Evolutionary conservation across 2,329 filamentous ascomycete genomes (phyloP).

Genomic region (Pseudocercospora ulei): DNA sequence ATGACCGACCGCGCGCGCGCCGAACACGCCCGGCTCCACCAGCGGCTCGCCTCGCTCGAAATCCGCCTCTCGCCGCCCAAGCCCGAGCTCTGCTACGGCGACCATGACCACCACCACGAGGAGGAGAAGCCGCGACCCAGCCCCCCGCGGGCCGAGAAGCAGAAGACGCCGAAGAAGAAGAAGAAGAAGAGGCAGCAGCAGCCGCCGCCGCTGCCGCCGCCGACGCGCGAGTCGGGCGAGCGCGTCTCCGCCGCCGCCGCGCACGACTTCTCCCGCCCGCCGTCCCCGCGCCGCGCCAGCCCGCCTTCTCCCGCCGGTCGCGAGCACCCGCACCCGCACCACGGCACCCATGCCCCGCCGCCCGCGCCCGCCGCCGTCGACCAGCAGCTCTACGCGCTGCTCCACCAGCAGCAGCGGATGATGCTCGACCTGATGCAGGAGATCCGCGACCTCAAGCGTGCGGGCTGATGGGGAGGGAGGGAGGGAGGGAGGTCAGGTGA

Average conservation of each 20-base stretch:
- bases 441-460: slow-evolving; percentile 16
- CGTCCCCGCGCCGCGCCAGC: too few relatives aligned
- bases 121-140: slow-evolving; percentile 3
- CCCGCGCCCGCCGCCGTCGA: not conserved
- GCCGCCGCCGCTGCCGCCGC: slow-evolving; percentile 21
- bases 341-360: slow-evolving; percentile 24
- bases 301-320: too few relatives aligned
- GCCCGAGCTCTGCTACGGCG: slow-evolving; percentile 14
- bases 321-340: slow-evolving; percentile 21
- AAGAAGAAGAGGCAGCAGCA: slow-evolving; percentile 13
- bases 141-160: not conserved
- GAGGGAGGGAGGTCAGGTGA: not conserved
- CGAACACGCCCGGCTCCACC: slow-evolving; percentile 18
- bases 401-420: slow-evolving; percentile 16
- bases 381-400: slow-evolving; percentile 12
- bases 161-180: slow-evolving; percentile 1
- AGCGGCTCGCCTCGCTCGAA: slow-evolving; percentile 19
- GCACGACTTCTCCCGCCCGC: slow-evolving; percentile 22
- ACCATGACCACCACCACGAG: not conserved
- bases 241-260: slow-evolving; percentile 22
- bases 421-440: slow-evolving; percentile 18
- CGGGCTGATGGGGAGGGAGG: not conserved
- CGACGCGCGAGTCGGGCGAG: too few relatives aligned
- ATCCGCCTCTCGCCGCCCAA: slow-evolving; percentile 6
- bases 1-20: slow-evolving; percentile 19